Conservation (phyloP, 257 asterid species). For the Solanum etuberosum region DNA sequence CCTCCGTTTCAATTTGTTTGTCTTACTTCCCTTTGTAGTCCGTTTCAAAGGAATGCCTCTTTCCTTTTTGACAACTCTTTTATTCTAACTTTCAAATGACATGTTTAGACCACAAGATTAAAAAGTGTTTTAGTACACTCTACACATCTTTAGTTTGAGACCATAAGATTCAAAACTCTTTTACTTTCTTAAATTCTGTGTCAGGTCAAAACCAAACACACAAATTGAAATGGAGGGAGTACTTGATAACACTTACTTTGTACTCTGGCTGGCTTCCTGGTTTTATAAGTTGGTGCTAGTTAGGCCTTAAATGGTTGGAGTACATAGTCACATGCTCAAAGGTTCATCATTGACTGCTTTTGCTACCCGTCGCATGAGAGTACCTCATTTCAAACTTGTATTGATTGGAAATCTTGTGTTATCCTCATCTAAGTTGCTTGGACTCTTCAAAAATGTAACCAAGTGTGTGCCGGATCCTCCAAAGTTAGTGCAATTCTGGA, state of each 20-base stretch:
- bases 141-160: neutral
- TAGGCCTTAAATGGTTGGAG: neutral
- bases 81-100: neutral
- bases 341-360: neutral
- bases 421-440: neutral
- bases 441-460: neutral
- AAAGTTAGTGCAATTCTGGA: neutral
- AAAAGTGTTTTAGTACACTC: neutral
- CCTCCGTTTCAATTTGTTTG: too few relatives aligned
- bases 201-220: neutral
- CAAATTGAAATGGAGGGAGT: neutral
- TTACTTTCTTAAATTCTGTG: neutral
- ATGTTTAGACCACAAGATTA: too few relatives aligned
- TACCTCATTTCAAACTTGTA: neutral
- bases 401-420: neutral
- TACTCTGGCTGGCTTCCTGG: neutral
- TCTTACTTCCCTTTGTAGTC: neutral
- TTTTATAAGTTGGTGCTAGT: neutral
- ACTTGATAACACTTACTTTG: neutral
- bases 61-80: neutral
- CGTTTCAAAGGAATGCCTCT: neutral
- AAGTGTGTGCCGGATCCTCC: neutral
- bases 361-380: neutral
- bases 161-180: neutral
- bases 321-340: neutral